Base-by-base conservation (phyloP, 257 asterid genomes). In the Penstemon barbatus region DNA sequence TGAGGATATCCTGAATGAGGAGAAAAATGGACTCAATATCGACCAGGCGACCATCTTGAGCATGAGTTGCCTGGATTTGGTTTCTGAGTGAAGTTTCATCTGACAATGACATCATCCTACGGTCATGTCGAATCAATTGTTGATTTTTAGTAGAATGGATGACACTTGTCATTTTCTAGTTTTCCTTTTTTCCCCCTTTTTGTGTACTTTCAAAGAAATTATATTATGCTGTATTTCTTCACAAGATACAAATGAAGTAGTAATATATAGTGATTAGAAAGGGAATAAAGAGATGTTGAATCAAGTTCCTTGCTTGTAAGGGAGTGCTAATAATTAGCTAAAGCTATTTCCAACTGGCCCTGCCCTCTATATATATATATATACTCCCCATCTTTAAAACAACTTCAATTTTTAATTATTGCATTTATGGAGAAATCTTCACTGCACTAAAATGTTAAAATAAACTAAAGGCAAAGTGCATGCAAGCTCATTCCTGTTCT, bases 301-400 rank as follows among this genome's bases (percentile, higher is more conserved):
- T 84, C 79, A 62, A 77, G 82, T 91, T 84, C 97, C 91, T 91
- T 91, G 84, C 97, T 91, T 90, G 90, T 61, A 56, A 77, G 72
- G 66, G 45, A 87, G 81, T 85, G 75, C 33, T 25, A 25, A 25
- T 70, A 74, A 78, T 52, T 55, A 69, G 56, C 57, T 77, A 79
- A 82, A 79, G 87, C 73, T 70, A 52, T 65, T 66, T 74, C 52
- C 9, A 56, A 66, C 41, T 80, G 79, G 83, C 65, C 84, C 84
- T 79, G 33, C 2, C 33, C 33, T 25, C 0, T 15, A 15, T 15
- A 15, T 15, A 15, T 15, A 25, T 25, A 25, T 25, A 25, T 25
- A 25, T 25, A 69, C 68, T 40, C 15, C 41, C 41, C 4, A 50
- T 18, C 57, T 73, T 64, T 38, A 10, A 38, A 37, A 13, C 10